Evolutionary conservation across 805 yeast genomes (phyloP), one percentile per base, ranked within the genome.

Genomic region (Cyberlindnera sargentensis): DNA sequence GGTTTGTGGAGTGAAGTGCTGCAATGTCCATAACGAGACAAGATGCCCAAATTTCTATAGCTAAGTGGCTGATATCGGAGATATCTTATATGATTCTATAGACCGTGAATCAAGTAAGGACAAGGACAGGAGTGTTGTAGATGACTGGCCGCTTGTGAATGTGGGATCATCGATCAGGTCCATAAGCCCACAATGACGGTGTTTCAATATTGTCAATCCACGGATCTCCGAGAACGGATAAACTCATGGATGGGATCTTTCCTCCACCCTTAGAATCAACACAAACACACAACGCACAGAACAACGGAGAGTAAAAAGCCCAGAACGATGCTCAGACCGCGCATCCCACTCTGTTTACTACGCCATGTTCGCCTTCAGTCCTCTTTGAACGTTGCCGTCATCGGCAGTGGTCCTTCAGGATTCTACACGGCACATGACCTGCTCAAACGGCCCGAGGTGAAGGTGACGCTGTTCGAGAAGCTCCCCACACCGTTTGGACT

Each of bases 361-460:
- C 27, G 7, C 31, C 34, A 27, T 28, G 11, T 11, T 7, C 38
- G 50, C 8, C 31, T 40, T 27, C 39, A 42, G 28, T 44, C 52
- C 15, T 41, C 51, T 7, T 37, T 51, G 15, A 45, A 47, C 10
- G 41, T 66, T 2, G 70, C 69, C 26, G 75, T 93, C 6, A 78
- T 93, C 4, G 99, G 99, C 1, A 76, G 96, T 0, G 99, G 99
- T 0, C 99, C 99, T 0, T 90, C 97, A 1, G 97, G 96, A 1
- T 88, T 93, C 57, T 93, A 91, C 62, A 84, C 97, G 1, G 89
- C 89, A 0, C 76, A 82, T 49, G 80, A 84, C 38, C 65, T 90
- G 11, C 65, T 89, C 34, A 77, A 77, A 45, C 74, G 71, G 46
- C 62, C 62, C 4, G 62, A 65, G 4, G 41, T 46, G 23, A 36